Evolutionary conservation across 1,284 basidiomycete genomes (phyloP).

Genomic region (Spongispora temasekensis): DNA sequence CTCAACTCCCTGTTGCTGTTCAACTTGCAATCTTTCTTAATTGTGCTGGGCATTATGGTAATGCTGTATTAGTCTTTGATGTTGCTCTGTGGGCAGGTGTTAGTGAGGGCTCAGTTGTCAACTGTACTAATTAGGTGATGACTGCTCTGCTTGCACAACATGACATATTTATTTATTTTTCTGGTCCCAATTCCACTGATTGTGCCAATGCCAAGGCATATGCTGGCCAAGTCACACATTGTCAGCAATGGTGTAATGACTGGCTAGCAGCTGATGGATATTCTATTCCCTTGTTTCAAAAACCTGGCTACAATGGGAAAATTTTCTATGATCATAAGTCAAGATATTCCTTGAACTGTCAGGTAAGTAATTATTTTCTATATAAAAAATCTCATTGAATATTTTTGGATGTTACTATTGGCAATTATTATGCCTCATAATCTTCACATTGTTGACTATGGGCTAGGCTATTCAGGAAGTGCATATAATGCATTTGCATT

Average conservation of each 20-base stretch:
- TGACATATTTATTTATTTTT: neutral
- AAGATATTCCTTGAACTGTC: conserved; percentile 8
- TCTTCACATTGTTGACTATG: no score
- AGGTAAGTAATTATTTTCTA: no score
- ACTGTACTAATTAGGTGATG: conserved; percentile 7
- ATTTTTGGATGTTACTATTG: conserved; percentile 10
- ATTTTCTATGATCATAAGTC: conserved; percentile 11
- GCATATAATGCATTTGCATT: conserved; percentile 18
- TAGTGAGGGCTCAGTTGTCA: no score
- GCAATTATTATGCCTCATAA: conserved; percentile 11
- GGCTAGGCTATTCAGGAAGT: conserved; percentile 9
- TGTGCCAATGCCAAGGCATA: neutral
- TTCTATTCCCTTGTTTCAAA: no score
- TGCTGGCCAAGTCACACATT: no score
- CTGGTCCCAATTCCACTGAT: no score
- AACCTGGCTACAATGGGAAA: conserved; percentile 8
- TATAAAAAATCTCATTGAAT: neutral
- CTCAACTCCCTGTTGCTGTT: no score
- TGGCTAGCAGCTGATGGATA: conserved; percentile 8
- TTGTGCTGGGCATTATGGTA: no score
- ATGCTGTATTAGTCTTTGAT: neutral
- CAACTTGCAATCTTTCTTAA: no score
- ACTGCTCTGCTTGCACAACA: conserved; percentile 2
- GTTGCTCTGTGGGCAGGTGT: conserved; percentile 10
- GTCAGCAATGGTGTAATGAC: no score